Evolutionary conservation across 805 yeast genomes (phyloP), one percentile per base, ranked within the genome.

Genomic region (Pichia rugopelliculosa): DNA sequence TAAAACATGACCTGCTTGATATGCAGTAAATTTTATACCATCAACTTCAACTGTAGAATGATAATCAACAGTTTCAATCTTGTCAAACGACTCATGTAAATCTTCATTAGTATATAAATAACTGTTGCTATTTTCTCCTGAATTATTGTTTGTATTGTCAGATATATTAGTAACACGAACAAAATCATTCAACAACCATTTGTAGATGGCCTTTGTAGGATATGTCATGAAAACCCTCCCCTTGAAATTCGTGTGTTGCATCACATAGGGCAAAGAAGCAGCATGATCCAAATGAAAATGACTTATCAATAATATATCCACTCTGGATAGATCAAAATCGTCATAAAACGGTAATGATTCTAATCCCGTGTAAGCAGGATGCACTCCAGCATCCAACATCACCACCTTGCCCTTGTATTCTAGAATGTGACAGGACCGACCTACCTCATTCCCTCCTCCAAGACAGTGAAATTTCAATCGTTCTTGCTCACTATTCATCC

Each of bases 161-260:
- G 75, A 71, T 39, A 78, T 73, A 24, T 78, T 74, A 13, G 96
- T 87, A 24, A 93, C 98, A 58, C 91, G 76, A 17, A 93, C 97
- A 59, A 90, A 93, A 72, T 93, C 99, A 51, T 89, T 83, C 48
- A 93, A 67, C 40, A 93, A 75, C 98, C 99, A 93, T 54, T 96
- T 77, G 65, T 90, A 93, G 49, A 93, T 93, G 36, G 99, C 98
- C 69, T 93, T 93, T 0, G 99, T 93, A 6, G 99, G 98, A 66
- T 93, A 97, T 26, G 99, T 93, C 99, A 93, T 93, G 64, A 91
- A 91, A 6, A 93, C 99, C 42, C 96, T 77, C 3, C 99, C 99
- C 59, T 80, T 83, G 71, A 93, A 93, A 54, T 77, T 85, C 0
- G 99, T 93, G 59, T 89, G 95, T 59, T 89, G 96, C 97, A 93